phyloP scores from a whole-genome alignment of 352 stramenopile species.

The Pythium angustatum region DNA sequence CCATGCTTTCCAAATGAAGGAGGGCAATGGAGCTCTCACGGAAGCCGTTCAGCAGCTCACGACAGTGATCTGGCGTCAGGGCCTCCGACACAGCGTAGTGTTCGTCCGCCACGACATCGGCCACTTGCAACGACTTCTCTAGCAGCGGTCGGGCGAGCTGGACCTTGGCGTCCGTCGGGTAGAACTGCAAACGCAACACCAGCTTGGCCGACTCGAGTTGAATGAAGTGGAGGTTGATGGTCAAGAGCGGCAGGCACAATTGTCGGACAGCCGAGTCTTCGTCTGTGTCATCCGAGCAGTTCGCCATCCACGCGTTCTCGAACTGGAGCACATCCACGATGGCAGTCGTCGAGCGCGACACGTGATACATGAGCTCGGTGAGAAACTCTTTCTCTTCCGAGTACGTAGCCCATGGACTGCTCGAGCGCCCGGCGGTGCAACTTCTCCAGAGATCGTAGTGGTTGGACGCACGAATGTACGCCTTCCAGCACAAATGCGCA shows the following conservation, averaged over 20 bases:
- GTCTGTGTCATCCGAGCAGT: constrained; percentile 45
- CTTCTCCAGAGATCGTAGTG: constrained; percentile 77
- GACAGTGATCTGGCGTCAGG: constrained; percentile 62
- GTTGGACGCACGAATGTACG: constrained; percentile 61
- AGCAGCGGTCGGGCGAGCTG: constrained; percentile 61
- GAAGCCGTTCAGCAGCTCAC: constrained; percentile 65
- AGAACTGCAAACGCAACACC: constrained; percentile 70
- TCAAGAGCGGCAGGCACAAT: constrained; percentile 64
- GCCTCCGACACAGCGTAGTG: constrained; percentile 68
- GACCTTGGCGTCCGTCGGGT: constrained; percentile 52
- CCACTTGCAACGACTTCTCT: constrained; percentile 75
- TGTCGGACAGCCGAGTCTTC: constrained; percentile 49
- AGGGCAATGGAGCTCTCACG: constrained; percentile 70
- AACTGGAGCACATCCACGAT: constrained; percentile 81
- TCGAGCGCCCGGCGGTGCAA: constrained; percentile 38
- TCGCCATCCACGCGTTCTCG: constrained; percentile 70
- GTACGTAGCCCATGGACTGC: constrained; percentile 43
- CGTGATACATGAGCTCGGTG: constrained; percentile 76
- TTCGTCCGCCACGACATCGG: constrained; percentile 77
- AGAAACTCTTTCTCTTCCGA: constrained; percentile 80
- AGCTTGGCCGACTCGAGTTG: constrained; percentile 75
- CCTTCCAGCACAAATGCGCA: constrained; percentile 71
- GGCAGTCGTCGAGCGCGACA: constrained; percentile 45
- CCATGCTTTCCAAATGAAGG: constrained; percentile 45
- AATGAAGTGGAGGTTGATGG: constrained; percentile 78